A percentile compares a stretch with the other conserved stretches of the same genome.
phyloP scores from a whole-genome alignment of 257 asterid species.

The Scutellaria baicalensis region DNA sequence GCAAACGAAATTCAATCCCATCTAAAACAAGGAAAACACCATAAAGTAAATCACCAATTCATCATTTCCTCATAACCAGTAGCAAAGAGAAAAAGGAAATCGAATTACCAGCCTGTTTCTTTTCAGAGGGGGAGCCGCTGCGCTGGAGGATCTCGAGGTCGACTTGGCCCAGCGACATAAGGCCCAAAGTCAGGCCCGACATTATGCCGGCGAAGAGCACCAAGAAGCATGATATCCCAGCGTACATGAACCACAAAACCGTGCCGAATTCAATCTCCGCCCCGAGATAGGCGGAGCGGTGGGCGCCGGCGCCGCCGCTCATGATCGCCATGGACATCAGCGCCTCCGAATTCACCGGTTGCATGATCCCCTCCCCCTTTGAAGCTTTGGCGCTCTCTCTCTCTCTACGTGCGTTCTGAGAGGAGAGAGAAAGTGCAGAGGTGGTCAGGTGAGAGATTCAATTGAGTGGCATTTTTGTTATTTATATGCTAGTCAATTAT shows the following conservation, averaged over 20 bases:
- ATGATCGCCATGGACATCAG: conserved; percentile 33
- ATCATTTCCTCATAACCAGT: neutral
- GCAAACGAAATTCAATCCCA: neutral
- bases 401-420: neutral
- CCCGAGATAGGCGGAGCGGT: conserved; percentile 6
- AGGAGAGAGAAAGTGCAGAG: neutral
- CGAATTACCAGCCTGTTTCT: conserved; percentile 73
- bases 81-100: neutral
- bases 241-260: conserved; percentile 54
- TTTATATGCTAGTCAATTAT: neutral
- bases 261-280: conserved; percentile 72
- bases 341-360: conserved; percentile 38
- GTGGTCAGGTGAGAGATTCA: neutral
- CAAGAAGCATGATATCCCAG: conserved; percentile 66
- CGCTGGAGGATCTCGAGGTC: conserved; percentile 92
- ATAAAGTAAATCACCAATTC: neutral
- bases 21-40: neutral
- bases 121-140: conserved; percentile 68
- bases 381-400: neutral
- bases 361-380: conserved; percentile 29
- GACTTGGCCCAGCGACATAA: conserved; percentile 79
- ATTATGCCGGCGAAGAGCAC: conserved; percentile 82
- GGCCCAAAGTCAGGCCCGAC: conserved; percentile 86
- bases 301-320: conserved; percentile 6
- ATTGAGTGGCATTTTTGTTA: neutral